A percentile compares a stretch with the other conserved stretches of the same genome.
Evolutionary conservation across 2,329 filamentous ascomycete species (phyloP).

Genomic region (Coniochaeta hoffmannii): DNA sequence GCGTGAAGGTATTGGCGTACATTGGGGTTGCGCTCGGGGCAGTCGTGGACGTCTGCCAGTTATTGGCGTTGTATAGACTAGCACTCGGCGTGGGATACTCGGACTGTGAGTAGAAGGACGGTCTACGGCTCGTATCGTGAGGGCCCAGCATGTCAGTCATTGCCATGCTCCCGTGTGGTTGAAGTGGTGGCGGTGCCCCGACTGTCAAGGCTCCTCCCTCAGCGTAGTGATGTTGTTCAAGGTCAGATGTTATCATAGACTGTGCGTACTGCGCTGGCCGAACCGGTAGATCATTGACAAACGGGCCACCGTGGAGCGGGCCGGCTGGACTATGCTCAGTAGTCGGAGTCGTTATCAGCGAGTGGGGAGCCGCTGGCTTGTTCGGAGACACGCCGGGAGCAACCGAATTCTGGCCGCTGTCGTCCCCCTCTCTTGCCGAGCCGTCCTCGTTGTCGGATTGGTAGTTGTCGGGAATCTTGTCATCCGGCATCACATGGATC

Average conservation of each 20-base stretch:
- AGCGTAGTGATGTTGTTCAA: conserved; percentile 33
- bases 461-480: conserved; percentile 40
- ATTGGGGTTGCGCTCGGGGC: conserved; percentile 32
- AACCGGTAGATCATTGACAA: conserved; percentile 36
- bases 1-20: conserved; percentile 32
- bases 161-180: conserved; percentile 26
- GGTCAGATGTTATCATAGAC: conserved; percentile 33
- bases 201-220: conserved; percentile 28
- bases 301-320: conserved; percentile 24
- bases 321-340: conserved; percentile 27
- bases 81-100: conserved; percentile 36
- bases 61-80: conserved; percentile 28
- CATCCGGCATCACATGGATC: conserved; percentile 44
- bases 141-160: conserved; percentile 38
- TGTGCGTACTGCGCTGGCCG: conserved; percentile 32
- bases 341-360: conserved; percentile 25
- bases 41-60: conserved; percentile 37
- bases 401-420: conserved; percentile 27
- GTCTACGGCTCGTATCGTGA: conserved; percentile 37
- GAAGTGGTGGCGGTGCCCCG: conserved; percentile 23
- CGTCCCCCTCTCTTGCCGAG: conserved; percentile 32
- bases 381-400: conserved; percentile 27
- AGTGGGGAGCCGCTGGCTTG: conserved; percentile 24
- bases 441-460: conserved; percentile 40
- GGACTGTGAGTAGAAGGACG: conserved; percentile 35